Base-by-base conservation (phyloP, 768 basidiomycete genomes). In the Tylopilus plumbeoviolaceoides region DNA sequence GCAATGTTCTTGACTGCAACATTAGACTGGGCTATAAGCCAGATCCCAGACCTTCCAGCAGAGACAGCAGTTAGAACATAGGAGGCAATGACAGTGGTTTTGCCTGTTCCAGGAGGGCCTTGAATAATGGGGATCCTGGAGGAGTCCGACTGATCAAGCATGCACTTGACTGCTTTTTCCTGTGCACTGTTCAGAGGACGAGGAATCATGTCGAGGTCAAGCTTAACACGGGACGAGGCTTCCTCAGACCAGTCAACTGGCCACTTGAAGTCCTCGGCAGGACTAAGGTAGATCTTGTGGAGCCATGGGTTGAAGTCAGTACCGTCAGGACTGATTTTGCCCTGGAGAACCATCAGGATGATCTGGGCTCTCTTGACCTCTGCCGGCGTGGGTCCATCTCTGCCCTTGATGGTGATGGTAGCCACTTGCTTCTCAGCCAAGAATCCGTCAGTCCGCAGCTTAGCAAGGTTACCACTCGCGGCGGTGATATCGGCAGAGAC, bases 1-100 rank as follows among this genome's bases (percentile, higher is more conserved):
- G 88, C 90, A 71, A 93, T 91, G 59, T 93, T 92, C 68, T 90
- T 91, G 20, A 92, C 91, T 44, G 89, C 91, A 45, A 92, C 82
- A 73, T 93, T 93, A 17, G 86, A 87, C 62, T 93, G 87, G 31
- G 91, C 88, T 62, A 90, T 73, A 6, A 93, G 79, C 87, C 89
- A 93, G 12, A 91, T 82, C 0, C 86, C 83, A 56, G 64, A 58
- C 18, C 67, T 62, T 0, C 72, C 72, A 44, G 61, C 60, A 25
- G 65, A 57, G 21, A 78, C 61, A 36, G 82, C 77, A 57, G 71
- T 70, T 20, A 76, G 66, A 11, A 85, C 82, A 75, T 73, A 86
- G 7, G 78, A 72, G 11, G 82, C 81, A 68, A 88, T 88, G 2
- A 87, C 85, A 40, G 83, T 82, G 0, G 86, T 88, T 63, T 88